Evolutionary conservation across 257 asterid species (phyloP).

Genomic region (Capsicum rhomboideum): DNA sequence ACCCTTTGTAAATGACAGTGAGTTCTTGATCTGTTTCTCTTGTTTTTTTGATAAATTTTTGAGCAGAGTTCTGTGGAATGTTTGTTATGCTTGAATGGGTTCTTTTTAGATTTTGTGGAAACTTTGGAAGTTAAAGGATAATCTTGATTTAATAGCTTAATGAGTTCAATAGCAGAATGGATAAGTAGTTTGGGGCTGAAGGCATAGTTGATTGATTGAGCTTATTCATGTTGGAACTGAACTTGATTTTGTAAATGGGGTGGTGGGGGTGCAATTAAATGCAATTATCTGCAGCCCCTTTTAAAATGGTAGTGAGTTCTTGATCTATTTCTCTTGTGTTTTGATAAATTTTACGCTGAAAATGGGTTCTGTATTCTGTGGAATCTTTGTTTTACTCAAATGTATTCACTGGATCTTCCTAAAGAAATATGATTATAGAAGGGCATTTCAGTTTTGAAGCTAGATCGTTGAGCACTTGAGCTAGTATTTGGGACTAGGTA

Average conservation of each 20-base stretch:
- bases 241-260: background rate
- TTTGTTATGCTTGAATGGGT: background rate
- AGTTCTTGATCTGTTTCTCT: conserved; percentile 12
- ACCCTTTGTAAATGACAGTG: conserved; percentile 26
- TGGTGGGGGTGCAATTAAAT: background rate
- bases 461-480: background rate
- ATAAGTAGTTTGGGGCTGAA: background rate
- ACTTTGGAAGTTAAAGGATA: background rate
- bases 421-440: background rate
- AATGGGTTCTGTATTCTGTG: background rate
- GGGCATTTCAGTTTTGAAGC: background rate
- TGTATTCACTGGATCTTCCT: background rate
- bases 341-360: background rate
- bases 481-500: background rate
- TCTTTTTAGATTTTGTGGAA: background rate
- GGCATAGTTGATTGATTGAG: background rate
- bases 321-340: background rate
- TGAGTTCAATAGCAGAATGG: too few species aligned
- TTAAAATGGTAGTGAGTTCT: conserved; percentile 31
- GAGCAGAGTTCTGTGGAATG: background rate
- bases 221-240: background rate
- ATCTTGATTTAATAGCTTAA: background rate
- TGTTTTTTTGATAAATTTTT: background rate
- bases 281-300: background rate
- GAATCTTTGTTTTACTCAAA: background rate